phyloP scores from a whole-genome alignment of 176 grass and related monocot species.

The Carex scoparia region DNA sequence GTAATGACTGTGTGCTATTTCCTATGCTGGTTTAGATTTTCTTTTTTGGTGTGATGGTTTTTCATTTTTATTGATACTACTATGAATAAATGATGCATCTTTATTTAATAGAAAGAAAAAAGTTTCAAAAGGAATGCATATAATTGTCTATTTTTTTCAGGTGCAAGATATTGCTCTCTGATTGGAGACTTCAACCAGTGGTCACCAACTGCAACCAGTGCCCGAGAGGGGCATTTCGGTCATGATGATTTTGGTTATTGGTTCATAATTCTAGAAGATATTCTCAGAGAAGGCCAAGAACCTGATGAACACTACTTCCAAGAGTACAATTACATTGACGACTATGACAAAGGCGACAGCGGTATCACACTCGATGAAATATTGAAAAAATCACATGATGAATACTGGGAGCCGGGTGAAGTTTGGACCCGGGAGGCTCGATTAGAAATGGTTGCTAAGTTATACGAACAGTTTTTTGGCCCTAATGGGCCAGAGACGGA shows the following conservation, averaged over 20 bases:
- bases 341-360: conserved; percentile 95
- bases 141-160: conserved; percentile 25
- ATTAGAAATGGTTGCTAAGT: conserved; percentile 67
- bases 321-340: conserved; percentile 89
- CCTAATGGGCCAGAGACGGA: conserved; percentile 79
- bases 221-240: conserved; percentile 83
- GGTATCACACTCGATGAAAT: conserved; percentile 69
- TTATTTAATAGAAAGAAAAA: neutral
- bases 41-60: neutral
- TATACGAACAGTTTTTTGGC: conserved; percentile 97
- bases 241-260: conserved; percentile 99
- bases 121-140: neutral
- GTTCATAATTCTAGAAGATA: conserved; percentile 89
- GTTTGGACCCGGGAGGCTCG: conserved; percentile 45
- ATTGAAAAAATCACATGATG: conserved; percentile 55
- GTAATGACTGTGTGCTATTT: conserved; percentile 26
- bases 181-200: conserved; percentile 93
- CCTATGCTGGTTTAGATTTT: neutral
- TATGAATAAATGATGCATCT: neutral
- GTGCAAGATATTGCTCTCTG: conserved; percentile 81
- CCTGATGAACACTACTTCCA: conserved; percentile 85
- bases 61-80: neutral
- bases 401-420: conserved; percentile 94
- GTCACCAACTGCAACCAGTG: conserved; percentile 59
- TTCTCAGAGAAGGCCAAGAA: conserved; percentile 77